Evolutionary conservation across 495 filamentous ascomycete genomes (phyloP).

Genomic region (Penicillium coffeae): DNA sequence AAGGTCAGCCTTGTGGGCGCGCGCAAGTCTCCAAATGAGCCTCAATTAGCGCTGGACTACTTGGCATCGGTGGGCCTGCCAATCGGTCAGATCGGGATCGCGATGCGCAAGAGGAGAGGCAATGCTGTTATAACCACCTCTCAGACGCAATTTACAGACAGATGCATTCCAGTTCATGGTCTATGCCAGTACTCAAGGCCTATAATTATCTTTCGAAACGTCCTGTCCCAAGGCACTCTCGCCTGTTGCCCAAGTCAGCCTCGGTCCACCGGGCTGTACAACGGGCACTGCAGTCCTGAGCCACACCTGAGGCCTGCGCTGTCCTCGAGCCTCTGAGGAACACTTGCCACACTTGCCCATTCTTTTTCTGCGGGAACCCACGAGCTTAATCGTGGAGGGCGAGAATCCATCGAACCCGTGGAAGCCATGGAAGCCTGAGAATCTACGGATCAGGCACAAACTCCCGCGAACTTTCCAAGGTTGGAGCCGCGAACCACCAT

Average conservation of each 20-base stretch:
- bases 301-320: neutral
- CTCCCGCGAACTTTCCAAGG: too few species aligned
- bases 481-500: too few species aligned
- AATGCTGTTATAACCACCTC: too few species aligned
- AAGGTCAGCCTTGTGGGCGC: conserved; percentile 6
- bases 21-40: conserved; percentile 4
- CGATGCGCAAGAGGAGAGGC: too few species aligned
- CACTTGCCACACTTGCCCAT: neutral
- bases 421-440: too few species aligned
- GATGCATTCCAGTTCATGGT: too few species aligned
- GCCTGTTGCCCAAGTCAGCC: neutral
- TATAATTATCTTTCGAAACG: neutral
- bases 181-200: neutral
- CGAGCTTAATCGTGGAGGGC: too few species aligned
- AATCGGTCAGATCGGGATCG: too few species aligned
- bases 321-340: too few species aligned
- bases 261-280: neutral
- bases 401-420: too few species aligned
- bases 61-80: neutral
- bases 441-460: neutral
- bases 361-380: neutral
- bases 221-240: neutral
- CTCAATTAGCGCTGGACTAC: conserved; percentile 11
- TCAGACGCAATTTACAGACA: too few species aligned
- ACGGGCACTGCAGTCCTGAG: neutral